Evolutionary conservation across 2,329 filamentous ascomycete species (phyloP).

Genomic region (Diplodia corticola): DNA sequence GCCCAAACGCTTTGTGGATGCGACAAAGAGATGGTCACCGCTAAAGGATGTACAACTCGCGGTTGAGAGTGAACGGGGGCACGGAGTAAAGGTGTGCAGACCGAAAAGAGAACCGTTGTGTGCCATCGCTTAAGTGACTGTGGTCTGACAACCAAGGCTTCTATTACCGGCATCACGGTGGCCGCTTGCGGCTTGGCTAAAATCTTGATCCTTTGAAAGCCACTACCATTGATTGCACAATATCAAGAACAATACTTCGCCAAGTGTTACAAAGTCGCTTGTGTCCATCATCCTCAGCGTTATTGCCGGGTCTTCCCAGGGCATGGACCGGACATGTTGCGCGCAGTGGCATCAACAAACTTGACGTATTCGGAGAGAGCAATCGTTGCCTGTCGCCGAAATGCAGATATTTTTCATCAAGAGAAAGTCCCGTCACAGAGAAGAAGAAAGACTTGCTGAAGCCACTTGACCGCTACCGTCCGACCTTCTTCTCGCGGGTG

Average conservation of each 20-base stretch:
- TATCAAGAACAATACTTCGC: not conserved
- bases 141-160: no score
- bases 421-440: conserved; percentile 36
- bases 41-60: no score
- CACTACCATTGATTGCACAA: not conserved
- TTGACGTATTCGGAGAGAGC: no score
- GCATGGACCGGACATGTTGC: not conserved
- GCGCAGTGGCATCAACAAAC: not conserved
- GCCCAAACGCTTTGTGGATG: no score
- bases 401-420: no score
- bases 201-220: not conserved
- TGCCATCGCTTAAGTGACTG: conserved; percentile 28
- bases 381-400: no score
- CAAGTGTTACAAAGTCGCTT: not conserved
- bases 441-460: not conserved
- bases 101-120: conserved; percentile 47
- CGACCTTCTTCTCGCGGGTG: no score
- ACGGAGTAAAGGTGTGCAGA: no score
- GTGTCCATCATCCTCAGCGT: not conserved
- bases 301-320: no score
- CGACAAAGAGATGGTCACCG: no score
- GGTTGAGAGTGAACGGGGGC: no score
- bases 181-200: not conserved
- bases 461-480: no score
- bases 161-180: not conserved